A percentile compares a stretch with the other conserved stretches of the same genome.
These are phyloP conservation scores for Orbilia blumenaviensis DNA, from an alignment of 2,329 filamentous ascomycete species.

Conservation along the genomic window DNA sequence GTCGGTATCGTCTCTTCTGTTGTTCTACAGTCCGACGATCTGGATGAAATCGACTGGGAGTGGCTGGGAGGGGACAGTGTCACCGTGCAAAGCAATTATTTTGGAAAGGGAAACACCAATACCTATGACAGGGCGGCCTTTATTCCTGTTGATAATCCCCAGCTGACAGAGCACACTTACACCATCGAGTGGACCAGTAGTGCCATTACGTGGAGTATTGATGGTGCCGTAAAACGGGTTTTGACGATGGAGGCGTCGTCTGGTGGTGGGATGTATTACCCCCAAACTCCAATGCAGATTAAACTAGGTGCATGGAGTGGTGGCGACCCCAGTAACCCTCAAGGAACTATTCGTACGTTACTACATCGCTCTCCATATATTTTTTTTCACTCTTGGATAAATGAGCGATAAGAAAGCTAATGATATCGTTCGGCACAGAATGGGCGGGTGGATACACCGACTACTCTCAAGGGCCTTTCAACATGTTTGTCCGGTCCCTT, in stretches of 20 bases:
- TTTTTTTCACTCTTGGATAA: not conserved
- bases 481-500: conserved; percentile 81
- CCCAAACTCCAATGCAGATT: conserved; percentile 93
- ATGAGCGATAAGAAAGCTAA: no score
- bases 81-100: conserved; percentile 96
- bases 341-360: conserved; percentile 75
- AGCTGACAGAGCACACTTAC: conserved; percentile 83
- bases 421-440: conserved; percentile 60
- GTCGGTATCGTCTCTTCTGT: conserved; percentile 92
- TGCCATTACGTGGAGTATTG: conserved; percentile 87
- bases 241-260: conserved; percentile 72
- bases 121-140: conserved; percentile 89
- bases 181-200: conserved; percentile 88
- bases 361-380: not conserved
- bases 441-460: conserved; percentile 90
- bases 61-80: conserved; percentile 82
- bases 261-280: conserved; percentile 67
- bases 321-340: conserved; percentile 79
- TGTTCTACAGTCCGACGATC: conserved; percentile 86
- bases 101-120: conserved; percentile 86
- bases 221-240: conserved; percentile 78
- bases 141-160: conserved; percentile 74
- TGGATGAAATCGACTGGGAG: conserved; percentile 98
- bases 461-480: conserved; percentile 83
- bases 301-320: conserved; percentile 93